Evolutionary conservation across 352 stramenopile species (phyloP), one percentile per base, ranked within the genome.

Genomic region (Albugo candida): DNA sequence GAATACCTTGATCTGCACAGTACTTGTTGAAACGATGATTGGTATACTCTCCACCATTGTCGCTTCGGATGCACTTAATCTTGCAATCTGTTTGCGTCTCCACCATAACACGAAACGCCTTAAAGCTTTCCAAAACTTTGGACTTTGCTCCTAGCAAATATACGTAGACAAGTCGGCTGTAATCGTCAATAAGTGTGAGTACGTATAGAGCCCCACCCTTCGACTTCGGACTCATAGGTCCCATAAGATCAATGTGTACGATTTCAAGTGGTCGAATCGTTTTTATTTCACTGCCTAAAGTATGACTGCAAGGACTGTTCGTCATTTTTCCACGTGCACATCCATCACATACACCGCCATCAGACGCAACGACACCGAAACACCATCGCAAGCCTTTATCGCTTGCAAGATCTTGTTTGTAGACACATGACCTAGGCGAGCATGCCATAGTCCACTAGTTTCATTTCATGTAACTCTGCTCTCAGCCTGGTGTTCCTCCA

Each of bases 31-130:
- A 52, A 11, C 16, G 16, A 16, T 48, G 42, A 17, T 35, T 47
- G 12, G 19, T 55, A 38, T 59, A 63, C 46, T 60, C 51, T 1
- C 45, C 48, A 6, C 58, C 58, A 36, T 58, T 63, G 13, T 65
- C 47, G 21, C 46, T 51, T 17, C 46, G 37, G 11, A 65, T 13
- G 5, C 36, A 52, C 21, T 58, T 48, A 24, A 63, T 35, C 13
- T 35, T 43, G 13, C 27, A 20, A 19, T 34, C 35, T 2, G 27
- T 47, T 20, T 55, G 47, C 2, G 18, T 56, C 31, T 57, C 52
- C 5, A 53, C 5, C 14, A 49, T 37, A 3, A 36, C 37, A 6
- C 40, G 46, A n/a, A 41, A 62, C 48, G 45, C 16, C 16, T 27
- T 34, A 16, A 62, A 51, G 2, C 17, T 11, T 1, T 55, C 19